Conservation (phyloP, 2,329 filamentous ascomycete genomes). For the Blastomyces gilchristii region DNA sequence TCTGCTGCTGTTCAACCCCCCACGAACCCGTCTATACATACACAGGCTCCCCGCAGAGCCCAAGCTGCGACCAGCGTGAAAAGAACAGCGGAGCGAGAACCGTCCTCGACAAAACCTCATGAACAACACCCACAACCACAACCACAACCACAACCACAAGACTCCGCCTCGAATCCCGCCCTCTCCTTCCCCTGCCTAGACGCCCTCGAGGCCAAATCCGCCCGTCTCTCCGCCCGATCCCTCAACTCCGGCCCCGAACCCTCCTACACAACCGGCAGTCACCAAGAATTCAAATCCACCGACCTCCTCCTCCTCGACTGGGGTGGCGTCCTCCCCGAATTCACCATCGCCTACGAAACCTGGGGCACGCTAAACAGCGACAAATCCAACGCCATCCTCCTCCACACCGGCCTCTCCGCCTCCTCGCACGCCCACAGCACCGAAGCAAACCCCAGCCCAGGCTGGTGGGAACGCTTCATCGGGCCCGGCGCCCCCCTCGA, state of each 20-base stretch:
- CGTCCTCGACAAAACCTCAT: background rate
- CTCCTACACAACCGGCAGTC: conserved; percentile 83
- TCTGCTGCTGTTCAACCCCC: background rate
- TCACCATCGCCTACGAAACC: conserved; percentile 83
- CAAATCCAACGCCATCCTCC: conserved; percentile 76
- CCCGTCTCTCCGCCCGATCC: conserved; percentile 57
- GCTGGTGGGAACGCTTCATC: conserved; percentile 99
- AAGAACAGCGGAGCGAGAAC: background rate
- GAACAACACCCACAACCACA: background rate
- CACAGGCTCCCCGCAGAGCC: conserved; percentile 6
- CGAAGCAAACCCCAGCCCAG: conserved; percentile 70
- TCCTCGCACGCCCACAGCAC: conserved; percentile 95
- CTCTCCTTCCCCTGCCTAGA: conserved; percentile 88
- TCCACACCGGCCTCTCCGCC: conserved; percentile 92
- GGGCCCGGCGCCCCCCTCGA: conserved; percentile 76
- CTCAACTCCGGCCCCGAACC: conserved; percentile 76
- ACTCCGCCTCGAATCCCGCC: conserved; percentile 60
- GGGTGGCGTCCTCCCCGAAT: conserved; percentile 83
- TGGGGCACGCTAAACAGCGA: conserved; percentile 76
- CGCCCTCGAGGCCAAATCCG: conserved; percentile 67
- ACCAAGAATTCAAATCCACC: conserved; percentile 62
- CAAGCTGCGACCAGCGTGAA: conserved; percentile 7
- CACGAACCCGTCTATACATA: conserved; percentile 6
- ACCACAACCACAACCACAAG: background rate
- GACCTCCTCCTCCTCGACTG: conserved; percentile 79